Conservation (phyloP, 495 filamentous ascomycete genomes). For the Extremus antarcticus region DNA sequence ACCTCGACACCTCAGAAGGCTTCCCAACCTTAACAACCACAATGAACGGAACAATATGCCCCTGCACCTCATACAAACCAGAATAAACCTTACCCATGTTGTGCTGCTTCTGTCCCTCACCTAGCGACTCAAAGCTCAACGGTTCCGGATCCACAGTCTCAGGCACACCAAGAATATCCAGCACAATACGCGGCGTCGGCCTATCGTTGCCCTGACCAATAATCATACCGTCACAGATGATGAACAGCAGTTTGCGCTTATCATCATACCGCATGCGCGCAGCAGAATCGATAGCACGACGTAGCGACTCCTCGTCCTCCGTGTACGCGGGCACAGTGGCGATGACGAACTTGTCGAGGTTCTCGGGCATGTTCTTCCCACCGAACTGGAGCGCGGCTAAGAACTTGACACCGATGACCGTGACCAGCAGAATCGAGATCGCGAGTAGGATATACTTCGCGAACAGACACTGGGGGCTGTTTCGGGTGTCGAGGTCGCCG, state of each 20-base stretch:
- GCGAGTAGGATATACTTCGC: constrained; percentile 83
- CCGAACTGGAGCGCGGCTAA: constrained; percentile 90
- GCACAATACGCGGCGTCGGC: constrained; percentile 87
- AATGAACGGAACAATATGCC: constrained; percentile 94
- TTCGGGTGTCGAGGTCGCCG: constrained; percentile 83
- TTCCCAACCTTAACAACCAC: constrained; percentile 97
- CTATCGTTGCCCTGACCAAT: constrained; percentile 96
- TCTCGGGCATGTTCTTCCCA: constrained; percentile 81
- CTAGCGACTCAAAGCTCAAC: constrained; percentile 91
- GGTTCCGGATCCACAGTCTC: constrained; percentile 94
- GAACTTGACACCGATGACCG: constrained; percentile 91
- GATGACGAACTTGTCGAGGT: constrained; percentile 96
- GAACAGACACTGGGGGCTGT: constrained; percentile 76
- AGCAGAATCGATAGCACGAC: constrained; percentile 92
- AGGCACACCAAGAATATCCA: constrained; percentile 92
- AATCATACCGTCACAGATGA: constrained; percentile 99
- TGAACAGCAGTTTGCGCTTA: constrained; percentile 88
- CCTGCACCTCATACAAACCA: constrained; percentile 92
- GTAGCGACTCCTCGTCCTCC: constrained; percentile 93
- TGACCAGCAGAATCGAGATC: constrained; percentile 70
- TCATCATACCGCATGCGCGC: constrained; percentile 96
- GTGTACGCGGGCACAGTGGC: constrained; percentile 97
- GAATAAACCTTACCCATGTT: constrained; percentile 99
- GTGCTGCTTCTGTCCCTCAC: constrained; percentile 93
- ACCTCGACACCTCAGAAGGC: constrained; percentile 77